These are phyloP conservation scores for Barnettozyma californica DNA, from an alignment of 805 yeast genomes.

Conservation along the genomic window DNA sequence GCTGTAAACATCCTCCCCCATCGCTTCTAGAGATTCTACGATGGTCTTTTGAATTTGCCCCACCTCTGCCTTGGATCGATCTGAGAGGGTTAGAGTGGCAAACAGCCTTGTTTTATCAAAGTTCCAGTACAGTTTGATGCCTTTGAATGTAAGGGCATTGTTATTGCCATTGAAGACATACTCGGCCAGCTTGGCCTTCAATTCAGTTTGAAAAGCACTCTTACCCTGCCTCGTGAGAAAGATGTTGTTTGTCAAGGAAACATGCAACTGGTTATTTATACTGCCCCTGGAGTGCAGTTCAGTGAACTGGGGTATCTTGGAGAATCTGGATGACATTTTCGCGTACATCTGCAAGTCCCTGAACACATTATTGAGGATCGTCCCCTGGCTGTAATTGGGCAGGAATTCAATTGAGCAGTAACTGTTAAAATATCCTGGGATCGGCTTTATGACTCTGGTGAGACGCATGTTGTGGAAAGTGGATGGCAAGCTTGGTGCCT, in stretches of 20 bases:
- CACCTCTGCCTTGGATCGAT: background rate
- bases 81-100: slow-evolving; percentile 2
- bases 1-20: background rate
- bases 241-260: slow-evolving; percentile 10
- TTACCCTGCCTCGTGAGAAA: background rate
- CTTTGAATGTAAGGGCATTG: slow-evolving; percentile 4
- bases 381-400: background rate
- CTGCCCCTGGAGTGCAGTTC: slow-evolving; percentile 8
- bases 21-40: background rate
- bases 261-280: slow-evolving; percentile 12
- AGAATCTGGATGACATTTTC: slow-evolving; percentile 8
- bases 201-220: background rate
- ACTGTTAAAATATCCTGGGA: slow-evolving; percentile 7
- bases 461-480: slow-evolving; percentile 12
- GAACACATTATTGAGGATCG: background rate
- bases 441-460: slow-evolving; percentile 5
- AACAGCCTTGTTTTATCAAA: slow-evolving; percentile 3
- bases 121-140: slow-evolving; percentile 3
- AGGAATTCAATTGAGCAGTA: slow-evolving; percentile 12
- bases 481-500: slow-evolving; percentile 7
- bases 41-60: background rate
- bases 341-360: slow-evolving; percentile 3
- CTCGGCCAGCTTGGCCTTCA: background rate
- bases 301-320: background rate
- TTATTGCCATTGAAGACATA: background rate